Percentiles rank a stretch among this genome's conserved stretches.
phyloP scores from a whole-genome alignment of 345 rosid species.

The Salix brachista region DNA sequence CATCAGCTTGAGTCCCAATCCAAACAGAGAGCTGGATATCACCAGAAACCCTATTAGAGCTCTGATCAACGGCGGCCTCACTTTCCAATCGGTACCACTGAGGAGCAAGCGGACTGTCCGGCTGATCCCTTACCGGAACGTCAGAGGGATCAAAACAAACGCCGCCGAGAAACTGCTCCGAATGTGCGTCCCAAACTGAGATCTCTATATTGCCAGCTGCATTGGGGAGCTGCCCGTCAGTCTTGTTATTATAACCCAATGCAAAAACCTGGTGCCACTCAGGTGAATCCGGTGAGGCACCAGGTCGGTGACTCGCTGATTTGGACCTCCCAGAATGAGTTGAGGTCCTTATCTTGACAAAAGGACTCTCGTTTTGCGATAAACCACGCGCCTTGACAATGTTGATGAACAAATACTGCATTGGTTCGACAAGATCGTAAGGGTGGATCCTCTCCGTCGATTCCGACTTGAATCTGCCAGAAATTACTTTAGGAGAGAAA shows the following conservation, averaged over 20 bases:
- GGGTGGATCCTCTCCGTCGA: slow-evolving; percentile 49
- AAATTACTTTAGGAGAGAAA: slow-evolving; percentile 64
- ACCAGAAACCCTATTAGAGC: slow-evolving; percentile 48
- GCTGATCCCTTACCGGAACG: slow-evolving; percentile 77
- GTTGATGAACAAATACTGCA: slow-evolving; percentile 72
- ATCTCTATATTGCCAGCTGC: slow-evolving; percentile 63
- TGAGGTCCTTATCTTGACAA: slow-evolving; percentile 58
- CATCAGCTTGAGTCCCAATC: slow-evolving; percentile 94
- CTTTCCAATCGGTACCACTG: slow-evolving; percentile 82
- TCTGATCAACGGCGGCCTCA: slow-evolving; percentile 42
- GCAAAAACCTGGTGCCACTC: slow-evolving; percentile 93
- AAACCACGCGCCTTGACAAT: slow-evolving; percentile 80
- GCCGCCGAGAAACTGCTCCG: slow-evolving; percentile 82
- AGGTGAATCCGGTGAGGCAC: slow-evolving; percentile 56
- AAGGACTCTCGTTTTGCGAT: slow-evolving; percentile 54
- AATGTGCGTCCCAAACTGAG: slow-evolving; percentile 71
- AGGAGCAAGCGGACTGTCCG: slow-evolving; percentile 88
- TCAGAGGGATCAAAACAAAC: slow-evolving; percentile 84
- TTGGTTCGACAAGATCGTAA: slow-evolving; percentile 80
- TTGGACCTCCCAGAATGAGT: slow-evolving; percentile 45
- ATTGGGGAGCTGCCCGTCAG: slow-evolving; percentile 22
- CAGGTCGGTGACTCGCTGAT: slow-evolving; percentile 53
- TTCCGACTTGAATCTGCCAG: slow-evolving; percentile 31
- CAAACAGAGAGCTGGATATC: slow-evolving; percentile 90
- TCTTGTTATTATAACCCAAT: slow-evolving; percentile 39